These are phyloP conservation scores for Tanacetum coccineum DNA, from an alignment of 129 eudicot genomes.

Conservation along the genomic window DNA sequence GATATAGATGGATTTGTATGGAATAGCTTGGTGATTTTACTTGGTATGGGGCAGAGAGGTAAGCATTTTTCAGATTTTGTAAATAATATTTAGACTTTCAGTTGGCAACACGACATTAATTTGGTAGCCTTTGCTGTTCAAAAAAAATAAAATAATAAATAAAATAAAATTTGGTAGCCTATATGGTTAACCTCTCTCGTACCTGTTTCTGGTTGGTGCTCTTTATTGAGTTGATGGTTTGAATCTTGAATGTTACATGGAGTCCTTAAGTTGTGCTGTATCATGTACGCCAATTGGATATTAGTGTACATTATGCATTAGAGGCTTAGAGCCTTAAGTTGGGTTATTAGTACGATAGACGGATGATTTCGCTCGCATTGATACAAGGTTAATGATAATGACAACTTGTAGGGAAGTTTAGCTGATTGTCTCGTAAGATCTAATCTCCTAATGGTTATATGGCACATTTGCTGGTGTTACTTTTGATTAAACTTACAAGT, in stretches of 20 bases:
- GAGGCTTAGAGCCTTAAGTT: neutral
- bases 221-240: too few species aligned
- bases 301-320: neutral
- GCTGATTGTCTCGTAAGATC: neutral
- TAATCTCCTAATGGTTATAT: neutral
- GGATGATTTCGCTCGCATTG: neutral
- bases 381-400: neutral
- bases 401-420: neutral
- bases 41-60: constrained; percentile 3
- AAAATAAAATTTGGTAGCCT: too few species aligned
- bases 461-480: neutral
- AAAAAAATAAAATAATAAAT: too few species aligned
- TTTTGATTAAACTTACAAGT: neutral
- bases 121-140: too few species aligned
- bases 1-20: constrained; percentile 4
- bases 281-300: neutral
- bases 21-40: constrained; percentile 6
- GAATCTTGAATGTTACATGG: neutral
- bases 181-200: too few species aligned
- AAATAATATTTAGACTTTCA: neutral
- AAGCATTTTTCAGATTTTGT: neutral
- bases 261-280: neutral
- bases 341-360: neutral
- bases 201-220: too few species aligned
- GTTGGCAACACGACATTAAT: neutral